phyloP scores from a whole-genome alignment of 2,329 filamentous ascomycete species.

The Ciborinia camelliae region DNA sequence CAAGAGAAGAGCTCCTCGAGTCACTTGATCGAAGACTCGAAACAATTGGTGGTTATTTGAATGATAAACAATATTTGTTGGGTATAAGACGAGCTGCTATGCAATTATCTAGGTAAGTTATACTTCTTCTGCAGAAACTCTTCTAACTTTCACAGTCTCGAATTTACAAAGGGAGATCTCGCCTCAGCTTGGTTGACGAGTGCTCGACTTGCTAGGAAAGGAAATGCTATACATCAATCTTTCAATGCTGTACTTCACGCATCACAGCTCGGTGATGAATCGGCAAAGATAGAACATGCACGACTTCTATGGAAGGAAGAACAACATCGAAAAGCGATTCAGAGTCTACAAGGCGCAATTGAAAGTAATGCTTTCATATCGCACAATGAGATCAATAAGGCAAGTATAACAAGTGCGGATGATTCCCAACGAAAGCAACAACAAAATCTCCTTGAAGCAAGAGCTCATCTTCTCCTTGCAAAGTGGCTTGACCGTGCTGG shows the following conservation, averaged over 20 bases:
- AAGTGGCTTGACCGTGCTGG: slow-evolving; percentile 98
- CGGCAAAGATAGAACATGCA: slow-evolving; percentile 91
- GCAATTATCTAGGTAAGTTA: slow-evolving; percentile 65
- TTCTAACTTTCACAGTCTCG: slow-evolving; percentile 39
- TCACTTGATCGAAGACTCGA: slow-evolving; percentile 76
- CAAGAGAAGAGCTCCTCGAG: slow-evolving; percentile 45
- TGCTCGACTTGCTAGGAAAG: slow-evolving; percentile 81
- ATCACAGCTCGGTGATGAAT: slow-evolving; percentile 75
- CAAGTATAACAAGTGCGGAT: slow-evolving; percentile 24
- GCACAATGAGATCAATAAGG: slow-evolving; percentile 31
- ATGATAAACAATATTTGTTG: slow-evolving; percentile 91
- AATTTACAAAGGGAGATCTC: slow-evolving; percentile 69
- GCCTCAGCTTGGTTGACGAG: slow-evolving; percentile 83
- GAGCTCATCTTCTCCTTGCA: slow-evolving; percentile 83
- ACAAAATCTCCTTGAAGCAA: slow-evolving; percentile 61
- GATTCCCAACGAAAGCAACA: slow-evolving; percentile 37
- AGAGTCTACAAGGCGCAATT: slow-evolving; percentile 83
- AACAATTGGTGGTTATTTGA: slow-evolving; percentile 80
- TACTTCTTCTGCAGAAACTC: slow-evolving; percentile 12
- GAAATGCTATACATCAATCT: slow-evolving; percentile 77
- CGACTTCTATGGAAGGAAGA: slow-evolving; percentile 90
- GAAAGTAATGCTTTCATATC: slow-evolving; percentile 69
- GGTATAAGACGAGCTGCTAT: slow-evolving; percentile 83
- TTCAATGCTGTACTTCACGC: slow-evolving; percentile 94
- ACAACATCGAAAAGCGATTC: slow-evolving; percentile 91